Base-by-base conservation (phyloP, 805 yeast genomes). In the Pichia thaimueangensis region DNA sequence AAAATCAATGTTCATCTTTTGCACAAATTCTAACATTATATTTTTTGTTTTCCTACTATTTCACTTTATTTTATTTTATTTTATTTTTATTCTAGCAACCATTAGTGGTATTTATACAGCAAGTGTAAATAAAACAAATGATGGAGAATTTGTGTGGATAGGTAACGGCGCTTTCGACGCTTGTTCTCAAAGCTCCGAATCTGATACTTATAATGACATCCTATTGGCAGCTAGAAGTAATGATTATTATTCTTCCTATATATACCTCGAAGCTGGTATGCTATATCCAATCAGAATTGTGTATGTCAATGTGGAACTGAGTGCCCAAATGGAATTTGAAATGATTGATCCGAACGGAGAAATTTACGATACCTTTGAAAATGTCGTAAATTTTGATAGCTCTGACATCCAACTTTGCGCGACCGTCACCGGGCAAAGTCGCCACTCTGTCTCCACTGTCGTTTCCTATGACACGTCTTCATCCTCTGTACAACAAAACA, bases 81-180 rank as follows among this genome's bases (percentile, higher is more conserved):
- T n/a, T n/a, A n/a, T 7, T 16, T 17, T 24, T 23, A 3, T 13
- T 33, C 30, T 32, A 35, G 64, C 68, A 12, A 38, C 49, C 4
- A 47, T 39, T 16, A 48, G 57, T 15, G 68, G 68, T 41, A 37
- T 47, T 7, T 61, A 57, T 35, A 41, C 45, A 1, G 45, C 62
- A 29, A 24, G 36, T 11, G 41, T 58, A 10, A 29, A 33, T 6
- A 28, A 32, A 10, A 52, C 52, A 12, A 63, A 60, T 48, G 64
- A 63, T 48, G 49, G 54, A 19, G 59, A 47, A 15, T 56, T 55
- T 43, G 59, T 65, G 30, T 53, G 49, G 33, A 39, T 58, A 28
- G 64, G 64, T 32, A 58, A 57, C 6, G 53, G 49, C 38, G 61
- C 61, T 12, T 56, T 67, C 24, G 55, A 54, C 19, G 67, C 71